These are phyloP conservation scores for Murraya koenigii DNA, from an alignment of 345 rosid genomes.

Conservation along the genomic window DNA sequence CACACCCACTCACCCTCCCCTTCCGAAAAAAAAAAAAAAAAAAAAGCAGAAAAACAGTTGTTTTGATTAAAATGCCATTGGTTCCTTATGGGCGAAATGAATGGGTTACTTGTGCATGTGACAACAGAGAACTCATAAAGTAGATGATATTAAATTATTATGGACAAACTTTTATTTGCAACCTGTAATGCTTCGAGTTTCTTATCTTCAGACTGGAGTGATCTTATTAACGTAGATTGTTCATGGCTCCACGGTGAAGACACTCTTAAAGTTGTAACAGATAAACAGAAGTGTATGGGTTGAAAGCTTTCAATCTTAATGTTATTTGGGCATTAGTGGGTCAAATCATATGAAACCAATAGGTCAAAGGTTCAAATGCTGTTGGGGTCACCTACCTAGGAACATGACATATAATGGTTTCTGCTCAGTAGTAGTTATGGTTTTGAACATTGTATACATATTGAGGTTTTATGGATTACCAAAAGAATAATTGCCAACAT, in stretches of 20 bases:
- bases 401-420: not conserved
- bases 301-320: not conserved
- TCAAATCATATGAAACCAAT: not conserved
- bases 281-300: not conserved
- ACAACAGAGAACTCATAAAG: not conserved
- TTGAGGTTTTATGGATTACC: not conserved
- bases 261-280: not conserved
- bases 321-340: not conserved
- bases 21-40: no score
- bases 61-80: not conserved
- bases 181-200: not conserved
- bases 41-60: not conserved
- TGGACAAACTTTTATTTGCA: not conserved
- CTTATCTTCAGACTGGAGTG: not conserved
- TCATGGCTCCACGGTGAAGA: not conserved
- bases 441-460: not conserved
- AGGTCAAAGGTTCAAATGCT: not conserved
- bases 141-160: not conserved
- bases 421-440: not conserved
- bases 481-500: not conserved
- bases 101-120: not conserved
- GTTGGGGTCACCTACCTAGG: not conserved
- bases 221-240: not conserved
- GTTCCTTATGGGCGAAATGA: not conserved
- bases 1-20: no score